Evolutionary conservation across 768 basidiomycete genomes (phyloP), one percentile per base, ranked within the genome.

Genomic region (Crepidotus variabilis): DNA sequence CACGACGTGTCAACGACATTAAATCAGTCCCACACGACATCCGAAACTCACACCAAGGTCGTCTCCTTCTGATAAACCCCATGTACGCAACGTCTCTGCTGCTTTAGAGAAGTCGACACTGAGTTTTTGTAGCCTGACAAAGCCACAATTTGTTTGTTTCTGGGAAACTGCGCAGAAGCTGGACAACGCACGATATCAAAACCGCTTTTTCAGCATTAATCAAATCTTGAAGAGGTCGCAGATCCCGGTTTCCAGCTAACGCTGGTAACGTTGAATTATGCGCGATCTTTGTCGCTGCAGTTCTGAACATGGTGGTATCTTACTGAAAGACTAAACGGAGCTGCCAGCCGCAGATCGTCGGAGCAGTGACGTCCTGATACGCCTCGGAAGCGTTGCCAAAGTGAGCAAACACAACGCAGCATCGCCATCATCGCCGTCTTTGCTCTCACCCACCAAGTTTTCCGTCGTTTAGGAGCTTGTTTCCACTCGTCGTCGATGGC

Each of bases 191-290:
- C 91, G 88, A 81, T 49, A 78, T 72, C 28, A 95, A 76, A 7
- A 95, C 85, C 6, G 80, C 73, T 74, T 98, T 98, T 72, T 97
- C 94, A 0, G 90, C 83, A 1, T 84, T 87, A 55, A 98, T 98
- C 60, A 96, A 78, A 65, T 94, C 93, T 67, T 97, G 94, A 7
- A 97, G 74, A 0, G 86, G 83, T 23, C 87, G 75, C 2, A 94
- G 72, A 67, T 95, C 94, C 63, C 86, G 84, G 68, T 92, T 94
- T 0, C 77, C 80, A 13, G 68, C 78, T 16, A 92, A 71, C 0
- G 84, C 77, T 45, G 93, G 88, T 6, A 94, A 75, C 2, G 90
- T 88, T 1, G 92, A 86, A 65, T 92, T 94, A 71, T 96, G 94
- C 1, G 94, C 94, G 69, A 96, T 82, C 71, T 86, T 92, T 35